Conservation (phyloP, 2,329 filamentous ascomycete species). For the Xylariales sp. region DNA sequence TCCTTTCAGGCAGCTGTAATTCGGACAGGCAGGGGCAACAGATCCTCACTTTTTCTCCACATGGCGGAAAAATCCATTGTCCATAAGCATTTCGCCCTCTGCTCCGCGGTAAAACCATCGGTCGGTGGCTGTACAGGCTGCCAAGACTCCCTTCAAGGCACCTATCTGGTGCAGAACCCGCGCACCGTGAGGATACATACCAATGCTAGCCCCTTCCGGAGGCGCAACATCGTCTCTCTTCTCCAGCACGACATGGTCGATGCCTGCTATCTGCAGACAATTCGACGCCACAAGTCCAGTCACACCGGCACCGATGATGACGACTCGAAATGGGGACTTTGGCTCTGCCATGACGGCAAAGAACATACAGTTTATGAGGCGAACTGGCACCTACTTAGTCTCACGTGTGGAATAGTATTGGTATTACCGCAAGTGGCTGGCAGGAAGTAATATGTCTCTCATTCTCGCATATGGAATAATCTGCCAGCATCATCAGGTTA, state of each 20-base stretch:
- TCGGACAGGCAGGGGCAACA: not conserved
- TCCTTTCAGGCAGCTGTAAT: not conserved
- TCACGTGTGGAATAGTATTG: not conserved
- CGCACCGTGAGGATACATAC: conserved; percentile 10
- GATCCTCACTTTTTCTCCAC: conserved; percentile 4
- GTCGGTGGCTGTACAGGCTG: not conserved
- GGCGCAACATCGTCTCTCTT: conserved; percentile 6
- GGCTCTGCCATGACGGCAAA: not conserved
- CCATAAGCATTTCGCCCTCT: conserved; percentile 3
- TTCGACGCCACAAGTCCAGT: conserved; percentile 12
- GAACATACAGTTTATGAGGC: not conserved
- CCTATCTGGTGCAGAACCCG: conserved; percentile 11
- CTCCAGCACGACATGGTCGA: conserved; percentile 15
- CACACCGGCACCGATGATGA: conserved; percentile 13
- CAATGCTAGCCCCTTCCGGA: conserved; percentile 11
- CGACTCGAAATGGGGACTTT: conserved; percentile 9
- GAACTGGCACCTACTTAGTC: not conserved
- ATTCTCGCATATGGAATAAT: not conserved
- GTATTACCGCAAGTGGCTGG: not conserved
- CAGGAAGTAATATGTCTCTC: not conserved
- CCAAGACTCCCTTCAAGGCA: not conserved
- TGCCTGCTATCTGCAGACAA: conserved; percentile 11
- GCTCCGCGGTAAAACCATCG: conserved; percentile 1
- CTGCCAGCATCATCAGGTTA: not conserved
- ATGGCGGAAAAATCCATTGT: conserved; percentile 5